Evolutionary conservation across 768 basidiomycete genomes (phyloP), one percentile per base, ranked within the genome.

Genomic region (Tricholoma sp.): DNA sequence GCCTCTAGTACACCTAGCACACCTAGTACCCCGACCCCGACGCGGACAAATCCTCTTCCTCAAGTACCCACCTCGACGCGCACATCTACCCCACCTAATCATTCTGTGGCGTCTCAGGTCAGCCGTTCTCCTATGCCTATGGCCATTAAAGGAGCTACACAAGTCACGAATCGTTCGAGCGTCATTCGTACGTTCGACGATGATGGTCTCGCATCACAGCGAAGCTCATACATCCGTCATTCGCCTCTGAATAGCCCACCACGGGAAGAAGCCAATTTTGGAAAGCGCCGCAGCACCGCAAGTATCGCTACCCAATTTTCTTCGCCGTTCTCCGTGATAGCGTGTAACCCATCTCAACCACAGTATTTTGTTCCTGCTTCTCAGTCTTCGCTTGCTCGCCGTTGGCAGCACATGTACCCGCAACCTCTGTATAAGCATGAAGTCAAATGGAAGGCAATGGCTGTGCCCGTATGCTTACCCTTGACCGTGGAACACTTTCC

Each of bases 401-500:
- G 94, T 17, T 98, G 95, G 94, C 86, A 95, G 61, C 92, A 96
- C 66, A 81, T 88, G 57, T 87, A 89, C 65, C 86, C 93, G 0
- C 78, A 79, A 15, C 82, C 85, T 6, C 68, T 81, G 24, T 87
- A 83, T 66, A 89, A 92, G 68, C 85, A 94, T 58, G 87, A 95
- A 45, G 80, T 94, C 69, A 97, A 98, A 68, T 98, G 96, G 96
- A 84, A 82, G 60, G 86, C 86, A 9, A 85, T 94, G 66, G 80
- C 86, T 51, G 88, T 90, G 0, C 94, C 95, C 0, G 82, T 85
- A 10, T 95, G 91, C 63, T 79, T 98, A 1, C 96, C 96, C 6
- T 78, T 98, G 51, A 94, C 94, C 0, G 88, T 90, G 11, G 94
- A 96, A 65, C 84, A 92, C 65, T 86, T 96, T 61, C 95, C 96